Evolutionary conservation across 495 filamentous ascomycete species (phyloP).

Genomic region (Trichoderma erinaceum): DNA sequence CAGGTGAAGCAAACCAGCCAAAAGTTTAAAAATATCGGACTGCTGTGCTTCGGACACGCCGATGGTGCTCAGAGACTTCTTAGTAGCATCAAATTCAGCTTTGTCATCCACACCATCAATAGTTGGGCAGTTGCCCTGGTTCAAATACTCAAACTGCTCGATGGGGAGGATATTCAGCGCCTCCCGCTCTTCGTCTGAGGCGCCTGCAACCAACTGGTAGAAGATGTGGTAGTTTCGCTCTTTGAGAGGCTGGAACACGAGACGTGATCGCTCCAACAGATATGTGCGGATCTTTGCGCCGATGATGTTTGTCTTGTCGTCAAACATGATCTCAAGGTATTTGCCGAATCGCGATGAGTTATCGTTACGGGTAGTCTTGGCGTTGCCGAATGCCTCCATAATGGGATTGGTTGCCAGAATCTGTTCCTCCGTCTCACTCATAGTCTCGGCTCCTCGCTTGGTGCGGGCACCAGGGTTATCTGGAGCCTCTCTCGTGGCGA

Average conservation of each 20-base stretch:
- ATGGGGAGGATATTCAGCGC: slow-evolving; percentile 69
- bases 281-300: slow-evolving; percentile 96
- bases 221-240: slow-evolving; percentile 99
- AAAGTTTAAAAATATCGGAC: slow-evolving; percentile 78
- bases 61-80: slow-evolving; percentile 79
- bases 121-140: slow-evolving; percentile 82
- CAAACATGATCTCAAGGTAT: slow-evolving; percentile 99
- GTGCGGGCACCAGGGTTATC: slow-evolving; percentile 75
- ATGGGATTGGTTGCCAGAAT: slow-evolving; percentile 98
- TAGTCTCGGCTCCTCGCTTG: slow-evolving; percentile 74
- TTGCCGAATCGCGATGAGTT: slow-evolving; percentile 99
- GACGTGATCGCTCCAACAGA: slow-evolving; percentile 85
- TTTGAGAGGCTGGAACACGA: slow-evolving; percentile 97
- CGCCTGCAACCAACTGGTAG: slow-evolving; percentile 94
- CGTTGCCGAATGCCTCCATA: slow-evolving; percentile 99
- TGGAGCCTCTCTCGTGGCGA: slow-evolving; percentile 92
- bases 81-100: slow-evolving; percentile 83
- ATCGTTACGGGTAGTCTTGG: slow-evolving; percentile 97
- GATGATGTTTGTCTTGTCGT: slow-evolving; percentile 91
- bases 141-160: slow-evolving; percentile 92
- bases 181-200: slow-evolving; percentile 75
- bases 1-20: slow-evolving; percentile 88
- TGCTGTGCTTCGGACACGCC: slow-evolving; percentile 72
- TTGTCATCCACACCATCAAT: slow-evolving; percentile 97
- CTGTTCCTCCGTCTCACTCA: slow-evolving; percentile 97